Conservation (phyloP, 768 basidiomycete genomes). For the Amanita thiersii region DNA sequence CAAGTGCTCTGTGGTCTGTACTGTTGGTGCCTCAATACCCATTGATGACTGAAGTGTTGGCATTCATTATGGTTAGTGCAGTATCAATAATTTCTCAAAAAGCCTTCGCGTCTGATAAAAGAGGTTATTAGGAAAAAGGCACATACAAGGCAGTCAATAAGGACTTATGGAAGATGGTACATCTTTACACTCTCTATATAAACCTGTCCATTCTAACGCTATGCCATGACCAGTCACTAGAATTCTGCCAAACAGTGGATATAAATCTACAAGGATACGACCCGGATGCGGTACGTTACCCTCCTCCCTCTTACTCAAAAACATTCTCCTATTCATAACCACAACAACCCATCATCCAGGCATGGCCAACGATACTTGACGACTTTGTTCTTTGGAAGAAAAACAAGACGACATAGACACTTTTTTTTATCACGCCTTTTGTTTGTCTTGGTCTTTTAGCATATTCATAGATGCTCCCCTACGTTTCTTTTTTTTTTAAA, state of each 20-base stretch:
- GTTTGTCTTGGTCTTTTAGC: no score
- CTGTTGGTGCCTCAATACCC: slow-evolving; percentile 60
- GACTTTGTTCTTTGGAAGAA: slow-evolving; percentile 71
- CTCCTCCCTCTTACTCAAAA: slow-evolving; percentile 1
- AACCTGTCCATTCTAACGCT: slow-evolving; percentile 3
- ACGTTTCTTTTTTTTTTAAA: no score
- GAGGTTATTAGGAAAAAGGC: slow-evolving; percentile 31
- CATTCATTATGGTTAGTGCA: slow-evolving; percentile 53
- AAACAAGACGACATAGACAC: slow-evolving; percentile 10
- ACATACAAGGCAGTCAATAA: slow-evolving; percentile 75
- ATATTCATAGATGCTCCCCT: no score
- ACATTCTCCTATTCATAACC: neutral
- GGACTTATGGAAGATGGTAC: slow-evolving; percentile 81
- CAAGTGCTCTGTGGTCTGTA: slow-evolving; percentile 70
- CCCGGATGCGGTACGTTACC: slow-evolving; percentile 56
- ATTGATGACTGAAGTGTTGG: slow-evolving; percentile 53
- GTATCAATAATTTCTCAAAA: neutral
- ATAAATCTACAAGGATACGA: slow-evolving; percentile 61
- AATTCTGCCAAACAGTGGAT: slow-evolving; percentile 62
- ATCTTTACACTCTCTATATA: slow-evolving; percentile 12
- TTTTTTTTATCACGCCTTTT: no score
- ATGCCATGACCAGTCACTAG: slow-evolving; percentile 46
- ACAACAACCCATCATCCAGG: slow-evolving; percentile 28
- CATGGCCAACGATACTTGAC: slow-evolving; percentile 79
- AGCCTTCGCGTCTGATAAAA: slow-evolving; percentile 15